Evolutionary conservation across 139 green algal species (phyloP), one percentile per base, ranked within the genome.

Genomic region (Coelastrella sp.): DNA sequence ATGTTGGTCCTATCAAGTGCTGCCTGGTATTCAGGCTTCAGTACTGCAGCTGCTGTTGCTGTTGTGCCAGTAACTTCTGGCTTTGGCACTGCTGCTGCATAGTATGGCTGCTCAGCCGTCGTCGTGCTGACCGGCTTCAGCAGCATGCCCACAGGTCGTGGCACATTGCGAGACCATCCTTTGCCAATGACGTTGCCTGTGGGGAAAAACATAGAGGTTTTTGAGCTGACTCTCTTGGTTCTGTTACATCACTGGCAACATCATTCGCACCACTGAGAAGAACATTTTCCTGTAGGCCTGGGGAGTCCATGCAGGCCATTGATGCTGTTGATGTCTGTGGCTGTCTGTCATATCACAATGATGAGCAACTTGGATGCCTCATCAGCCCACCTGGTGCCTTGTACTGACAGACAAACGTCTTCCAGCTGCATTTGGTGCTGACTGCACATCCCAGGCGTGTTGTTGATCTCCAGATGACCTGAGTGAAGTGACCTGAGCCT

Each of bases 401-500:
- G 88, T 84, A 91, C 12, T 83, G 22, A 7, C 78, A 91, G 7
- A 88, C 78, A 25, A 82, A 87, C 6, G 49, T 58, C 15, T 59
- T 22, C 66, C 59, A 56, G 61, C 61, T 49, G 65, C 87, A 91
- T 22, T 57, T 35, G 4, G 9, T 24, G 1, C 25, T 59, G 5
- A 73, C 61, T 57, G 87, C 87, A 56, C 87, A 91, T 25, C 87
- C 87, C 17, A 91, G 35, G 8, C 19, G 22, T 10, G 24, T 61
- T 27, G 27, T 91, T 65, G 7, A 25, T 8, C 25, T 70, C 87
- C 87, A 91, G 8, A 91, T 65, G 17, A 91, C 6, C 78, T 92
- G 90, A n/a, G 74, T 92, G 84, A 92, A 92, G 73, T 90, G 84
- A 7, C n/a, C 58, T 1, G 79, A 61, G 19, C n/a, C 58, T 0